phyloP scores from a whole-genome alignment of 192 early-diverging fungal genomes.

The Cetraspora pellucida region DNA sequence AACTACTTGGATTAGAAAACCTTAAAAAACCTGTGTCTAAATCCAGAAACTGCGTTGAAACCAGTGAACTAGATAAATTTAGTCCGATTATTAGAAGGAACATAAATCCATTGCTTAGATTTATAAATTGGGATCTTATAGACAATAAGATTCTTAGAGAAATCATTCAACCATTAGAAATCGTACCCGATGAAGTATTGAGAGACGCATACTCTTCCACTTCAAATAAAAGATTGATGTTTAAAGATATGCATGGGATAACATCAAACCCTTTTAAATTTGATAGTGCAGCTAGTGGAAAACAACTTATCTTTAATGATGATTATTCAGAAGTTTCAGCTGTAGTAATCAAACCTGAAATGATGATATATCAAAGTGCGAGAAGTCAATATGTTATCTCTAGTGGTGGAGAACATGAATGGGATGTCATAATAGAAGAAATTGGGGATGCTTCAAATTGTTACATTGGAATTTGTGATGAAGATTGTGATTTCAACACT shows the following conservation, averaged over 20 bases:
- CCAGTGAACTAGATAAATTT: neutral
- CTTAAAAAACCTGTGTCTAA: neutral
- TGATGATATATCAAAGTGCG: neutral
- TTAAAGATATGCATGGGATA: no score
- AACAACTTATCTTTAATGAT: neutral
- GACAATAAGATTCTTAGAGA: neutral
- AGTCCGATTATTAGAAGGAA: neutral
- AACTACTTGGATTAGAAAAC: neutral
- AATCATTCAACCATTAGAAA: slow-evolving; percentile 20
- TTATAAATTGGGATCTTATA: slow-evolving; percentile 1
- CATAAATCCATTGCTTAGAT: neutral
- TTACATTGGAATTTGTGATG: slow-evolving; percentile 5
- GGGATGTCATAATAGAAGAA: slow-evolving; percentile 22
- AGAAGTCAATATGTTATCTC: neutral
- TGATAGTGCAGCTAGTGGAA: slow-evolving; percentile 8
- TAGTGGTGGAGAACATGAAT: neutral
- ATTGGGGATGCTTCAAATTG: neutral
- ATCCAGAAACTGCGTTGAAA: neutral
- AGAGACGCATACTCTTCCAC: neutral
- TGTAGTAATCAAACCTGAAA: neutral
- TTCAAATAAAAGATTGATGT: neutral
- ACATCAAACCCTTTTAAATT: no score
- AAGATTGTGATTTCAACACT: neutral
- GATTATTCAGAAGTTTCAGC: neutral
- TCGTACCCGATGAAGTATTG: neutral